phyloP scores from a whole-genome alignment of 2,329 filamentous ascomycete species.

The Lecanosticta acicola region DNA sequence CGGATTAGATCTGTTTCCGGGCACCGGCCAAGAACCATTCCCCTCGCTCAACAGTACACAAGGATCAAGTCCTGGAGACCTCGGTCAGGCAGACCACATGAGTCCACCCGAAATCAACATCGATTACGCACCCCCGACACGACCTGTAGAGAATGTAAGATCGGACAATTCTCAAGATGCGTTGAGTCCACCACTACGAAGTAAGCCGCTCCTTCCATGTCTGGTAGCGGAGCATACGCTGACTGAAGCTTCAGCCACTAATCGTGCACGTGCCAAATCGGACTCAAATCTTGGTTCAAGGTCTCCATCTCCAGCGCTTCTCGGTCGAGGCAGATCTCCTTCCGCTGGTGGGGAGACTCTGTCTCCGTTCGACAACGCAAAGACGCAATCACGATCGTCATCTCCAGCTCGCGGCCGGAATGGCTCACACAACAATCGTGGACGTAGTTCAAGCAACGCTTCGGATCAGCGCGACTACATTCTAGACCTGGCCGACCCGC shows the following conservation, averaged over 20 bases:
- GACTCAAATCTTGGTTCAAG: conserved; percentile 52
- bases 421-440: conserved; percentile 34
- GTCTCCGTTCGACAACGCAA: conserved; percentile 36
- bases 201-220: conserved; percentile 37
- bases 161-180: conserved; percentile 62
- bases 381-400: conserved; percentile 40
- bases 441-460: conserved; percentile 47
- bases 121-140: conserved; percentile 73
- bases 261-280: conserved; percentile 55
- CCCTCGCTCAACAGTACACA: conserved; percentile 43
- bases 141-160: conserved; percentile 42
- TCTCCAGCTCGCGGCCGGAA: conserved; percentile 32
- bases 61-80: conserved; percentile 42
- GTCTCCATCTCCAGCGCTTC: conserved; percentile 37
- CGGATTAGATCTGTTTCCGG: conserved; percentile 49
- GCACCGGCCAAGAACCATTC: conserved; percentile 44
- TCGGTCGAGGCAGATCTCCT: conserved; percentile 32
- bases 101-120: conserved; percentile 93
- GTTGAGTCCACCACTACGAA: conserved; percentile 69
- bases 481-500: conserved; percentile 83
- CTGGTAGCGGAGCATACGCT: conserved; percentile 1
- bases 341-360: conserved; percentile 35
- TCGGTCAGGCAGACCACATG: conserved; percentile 65
- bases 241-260: conserved; percentile 20
- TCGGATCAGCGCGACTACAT: conserved; percentile 67